phyloP scores from a whole-genome alignment of 106 monocot species.

The Ottelia alismoides region DNA sequence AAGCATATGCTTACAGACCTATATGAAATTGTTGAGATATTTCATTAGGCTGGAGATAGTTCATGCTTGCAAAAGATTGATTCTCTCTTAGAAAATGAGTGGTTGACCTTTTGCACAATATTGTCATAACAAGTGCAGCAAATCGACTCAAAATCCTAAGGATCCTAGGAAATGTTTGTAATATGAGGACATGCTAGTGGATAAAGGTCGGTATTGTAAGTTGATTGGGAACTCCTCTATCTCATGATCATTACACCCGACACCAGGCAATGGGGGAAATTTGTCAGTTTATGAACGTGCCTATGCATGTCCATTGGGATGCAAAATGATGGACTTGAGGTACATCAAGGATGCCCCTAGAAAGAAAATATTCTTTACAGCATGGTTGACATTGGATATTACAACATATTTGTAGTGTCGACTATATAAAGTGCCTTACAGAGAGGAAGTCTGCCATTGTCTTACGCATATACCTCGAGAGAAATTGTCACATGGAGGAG shows the following conservation, averaged over 20 bases:
- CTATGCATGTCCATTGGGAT: background rate
- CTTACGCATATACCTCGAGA: background rate
- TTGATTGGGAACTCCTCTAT: background rate
- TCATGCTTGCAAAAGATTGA: too few species aligned
- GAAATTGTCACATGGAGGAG: background rate
- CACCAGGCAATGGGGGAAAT: background rate
- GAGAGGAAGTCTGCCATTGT: background rate
- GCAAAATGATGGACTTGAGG: background rate
- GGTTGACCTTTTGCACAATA: too few species aligned
- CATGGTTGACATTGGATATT: background rate
- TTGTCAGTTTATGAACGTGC: background rate
- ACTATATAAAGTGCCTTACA: background rate
- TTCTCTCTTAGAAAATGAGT: too few species aligned
- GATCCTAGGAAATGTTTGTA: too few species aligned
- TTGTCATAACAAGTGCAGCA: too few species aligned
- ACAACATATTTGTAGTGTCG: too few species aligned
- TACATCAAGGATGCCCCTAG: background rate
- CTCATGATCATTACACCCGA: background rate
- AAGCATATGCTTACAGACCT: too few species aligned
- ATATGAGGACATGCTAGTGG: too few species aligned
- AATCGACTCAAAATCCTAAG: too few species aligned
- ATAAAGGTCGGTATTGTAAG: background rate
- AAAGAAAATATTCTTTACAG: background rate
- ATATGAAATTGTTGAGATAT: too few species aligned
- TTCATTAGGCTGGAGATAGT: too few species aligned